Evolutionary conservation across 192 early-diverging fungal genomes (phyloP).

Genomic region (Phycomyces blakesleeanus): DNA sequence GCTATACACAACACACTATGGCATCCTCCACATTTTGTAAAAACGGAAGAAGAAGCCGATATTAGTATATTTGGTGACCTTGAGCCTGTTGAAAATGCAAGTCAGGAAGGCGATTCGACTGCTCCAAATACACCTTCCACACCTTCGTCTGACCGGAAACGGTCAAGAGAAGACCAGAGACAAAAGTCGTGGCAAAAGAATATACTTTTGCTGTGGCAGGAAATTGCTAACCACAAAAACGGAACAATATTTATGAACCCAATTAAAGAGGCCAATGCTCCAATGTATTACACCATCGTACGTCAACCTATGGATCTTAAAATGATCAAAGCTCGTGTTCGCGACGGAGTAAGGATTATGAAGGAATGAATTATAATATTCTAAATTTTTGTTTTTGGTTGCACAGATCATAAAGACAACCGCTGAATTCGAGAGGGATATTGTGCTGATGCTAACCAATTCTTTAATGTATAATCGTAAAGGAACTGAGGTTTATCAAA

Average conservation of each 20-base stretch:
- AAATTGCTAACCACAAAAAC: conserved; percentile 82
- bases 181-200: conserved; percentile 79
- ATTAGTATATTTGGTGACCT: neutral
- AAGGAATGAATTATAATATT: neutral
- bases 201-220: conserved; percentile 71
- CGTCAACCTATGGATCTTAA: conserved; percentile 86
- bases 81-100: conserved; percentile 6
- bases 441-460: conserved; percentile 86
- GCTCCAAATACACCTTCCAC: conserved; percentile 4
- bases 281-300: conserved; percentile 74
- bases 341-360: conserved; percentile 62
- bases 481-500: conserved; percentile 79
- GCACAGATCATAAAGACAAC: conserved; percentile 73
- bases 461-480: conserved; percentile 87
- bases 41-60: neutral
- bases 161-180: conserved; percentile 39
- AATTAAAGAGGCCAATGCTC: conserved; percentile 75
- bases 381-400: conserved; percentile 7
- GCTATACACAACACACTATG: neutral
- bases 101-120: conserved; percentile 14
- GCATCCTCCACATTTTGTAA: conserved; percentile 3
- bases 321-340: conserved; percentile 78
- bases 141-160: conserved; percentile 30
- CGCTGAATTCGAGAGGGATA: conserved; percentile 85
- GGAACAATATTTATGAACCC: conserved; percentile 82